Percentiles rank a stretch among this genome's conserved stretches.
phyloP scores from a whole-genome alignment of 768 basidiomycete species.

The Cantharellus anzutake region DNA sequence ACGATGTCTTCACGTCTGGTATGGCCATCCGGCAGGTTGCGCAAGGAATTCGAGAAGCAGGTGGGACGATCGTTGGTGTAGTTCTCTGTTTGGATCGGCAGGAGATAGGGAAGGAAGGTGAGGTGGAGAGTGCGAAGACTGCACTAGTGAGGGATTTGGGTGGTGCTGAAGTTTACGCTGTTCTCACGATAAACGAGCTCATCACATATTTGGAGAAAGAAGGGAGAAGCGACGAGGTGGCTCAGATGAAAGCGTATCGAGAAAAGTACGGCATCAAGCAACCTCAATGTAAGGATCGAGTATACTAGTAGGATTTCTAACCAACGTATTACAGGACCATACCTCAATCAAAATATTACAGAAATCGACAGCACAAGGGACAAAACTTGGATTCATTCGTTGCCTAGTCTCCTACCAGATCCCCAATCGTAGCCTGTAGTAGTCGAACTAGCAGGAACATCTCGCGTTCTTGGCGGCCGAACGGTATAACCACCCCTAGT shows the following conservation, averaged over 20 bases:
- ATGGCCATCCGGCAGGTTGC: slow-evolving; percentile 78
- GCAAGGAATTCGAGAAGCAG: slow-evolving; percentile 42
- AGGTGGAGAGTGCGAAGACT: slow-evolving; percentile 22
- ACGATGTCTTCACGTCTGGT: slow-evolving; percentile 91
- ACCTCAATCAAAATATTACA: too few species aligned
- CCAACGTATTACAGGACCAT: too few species aligned
- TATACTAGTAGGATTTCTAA: background rate
- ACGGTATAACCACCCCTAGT: background rate
- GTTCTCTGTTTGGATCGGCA: slow-evolving; percentile 74
- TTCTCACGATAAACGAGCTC: slow-evolving; percentile 71
- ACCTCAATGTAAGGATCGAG: background rate
- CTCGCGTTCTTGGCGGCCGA: slow-evolving; percentile 16
- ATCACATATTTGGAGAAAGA: slow-evolving; percentile 64
- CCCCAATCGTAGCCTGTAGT: slow-evolving; percentile 32
- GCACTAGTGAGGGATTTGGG: slow-evolving; percentile 32
- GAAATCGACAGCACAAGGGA: background rate
- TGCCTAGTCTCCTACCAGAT: slow-evolving; percentile 31
- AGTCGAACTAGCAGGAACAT: slow-evolving; percentile 7
- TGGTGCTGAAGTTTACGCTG: slow-evolving; percentile 45
- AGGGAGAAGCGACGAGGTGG: slow-evolving; percentile 42
- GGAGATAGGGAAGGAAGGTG: slow-evolving; percentile 56
- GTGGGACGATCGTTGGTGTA: slow-evolving; percentile 76
- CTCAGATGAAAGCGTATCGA: slow-evolving; percentile 60
- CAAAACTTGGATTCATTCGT: slow-evolving; percentile 3
- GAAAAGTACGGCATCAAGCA: slow-evolving; percentile 35